These are phyloP conservation scores for Aspergillus sp. DNA, from an alignment of 2,329 filamentous ascomycete species.

Conservation along the genomic window DNA sequence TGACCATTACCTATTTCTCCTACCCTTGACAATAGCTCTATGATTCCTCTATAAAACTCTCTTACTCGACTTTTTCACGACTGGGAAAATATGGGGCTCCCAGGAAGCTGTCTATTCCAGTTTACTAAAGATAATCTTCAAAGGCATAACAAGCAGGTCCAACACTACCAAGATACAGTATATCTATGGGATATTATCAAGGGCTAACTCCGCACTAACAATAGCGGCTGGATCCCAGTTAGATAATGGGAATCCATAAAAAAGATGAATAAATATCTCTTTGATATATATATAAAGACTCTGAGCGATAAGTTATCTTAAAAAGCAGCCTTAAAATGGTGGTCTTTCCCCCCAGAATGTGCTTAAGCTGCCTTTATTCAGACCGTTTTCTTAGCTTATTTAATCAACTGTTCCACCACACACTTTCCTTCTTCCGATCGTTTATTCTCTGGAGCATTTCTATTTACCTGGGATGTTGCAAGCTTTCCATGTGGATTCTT, in stretches of 20 bases:
- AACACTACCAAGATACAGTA: slow-evolving; percentile 21
- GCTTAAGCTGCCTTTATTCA: background rate
- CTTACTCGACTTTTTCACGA: slow-evolving; percentile 18
- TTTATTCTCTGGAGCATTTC: background rate
- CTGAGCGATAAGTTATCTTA: slow-evolving; percentile 22
- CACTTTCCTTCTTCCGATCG: background rate
- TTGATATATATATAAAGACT: slow-evolving; percentile 21
- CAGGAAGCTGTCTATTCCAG: slow-evolving; percentile 17
- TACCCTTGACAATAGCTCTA: background rate
- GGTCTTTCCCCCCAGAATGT: slow-evolving; percentile 21
- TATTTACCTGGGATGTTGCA: background rate
- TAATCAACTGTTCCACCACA: background rate
- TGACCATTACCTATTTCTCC: no score
- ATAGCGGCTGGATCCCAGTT: slow-evolving; percentile 21
- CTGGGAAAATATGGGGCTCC: slow-evolving; percentile 17
- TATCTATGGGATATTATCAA: slow-evolving; percentile 23
- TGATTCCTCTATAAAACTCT: slow-evolving; percentile 19
- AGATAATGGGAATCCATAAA: background rate
- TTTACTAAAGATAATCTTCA: slow-evolving; percentile 15
- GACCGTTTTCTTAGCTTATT: background rate
- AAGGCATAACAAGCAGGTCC: slow-evolving; percentile 16
- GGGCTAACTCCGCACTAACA: slow-evolving; percentile 23
- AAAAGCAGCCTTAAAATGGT: slow-evolving; percentile 18
- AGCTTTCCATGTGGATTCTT: background rate
- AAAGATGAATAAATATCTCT: slow-evolving; percentile 18